Percentiles rank a stretch among this genome's conserved stretches.
Conservation (phyloP, 2,329 filamentous ascomycete species). For the Calonectria hawksworthii region DNA sequence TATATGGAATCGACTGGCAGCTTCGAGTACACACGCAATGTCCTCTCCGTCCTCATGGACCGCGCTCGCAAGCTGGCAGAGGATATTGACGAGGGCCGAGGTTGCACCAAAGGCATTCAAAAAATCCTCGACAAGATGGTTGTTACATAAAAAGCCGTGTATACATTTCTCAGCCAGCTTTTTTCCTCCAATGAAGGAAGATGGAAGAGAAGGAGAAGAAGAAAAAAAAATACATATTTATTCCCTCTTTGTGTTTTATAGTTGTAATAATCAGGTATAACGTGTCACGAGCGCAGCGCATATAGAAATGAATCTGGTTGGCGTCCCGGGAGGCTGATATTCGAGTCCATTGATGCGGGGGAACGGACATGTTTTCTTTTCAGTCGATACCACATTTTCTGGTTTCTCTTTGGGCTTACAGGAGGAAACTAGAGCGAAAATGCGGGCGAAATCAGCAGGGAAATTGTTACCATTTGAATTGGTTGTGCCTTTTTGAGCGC, state of each 20-base stretch:
- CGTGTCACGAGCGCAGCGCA: constrained; percentile 41
- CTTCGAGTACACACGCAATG: constrained; percentile 85
- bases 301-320: constrained; percentile 42
- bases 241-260: constrained; percentile 5
- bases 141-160: constrained; percentile 36
- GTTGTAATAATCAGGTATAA: constrained; percentile 31
- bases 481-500: neutral
- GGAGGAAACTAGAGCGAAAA: neutral
- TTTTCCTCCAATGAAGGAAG: neutral
- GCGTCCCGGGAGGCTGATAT: constrained; percentile 33
- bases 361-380: neutral
- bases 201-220: neutral
- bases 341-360: constrained; percentile 24
- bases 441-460: neutral
- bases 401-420: constrained; percentile 11
- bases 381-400: constrained; percentile 18
- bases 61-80: constrained; percentile 75
- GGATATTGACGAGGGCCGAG: constrained; percentile 73
- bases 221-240: too few relatives aligned
- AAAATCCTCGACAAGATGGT: constrained; percentile 79
- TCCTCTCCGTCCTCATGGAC: constrained; percentile 73
- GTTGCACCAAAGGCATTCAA: constrained; percentile 70
- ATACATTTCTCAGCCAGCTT: neutral
- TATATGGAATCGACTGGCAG: constrained; percentile 94
- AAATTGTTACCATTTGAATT: constrained; percentile 16